These are phyloP conservation scores for Cucumis hystrix DNA, from an alignment of 306 rosid genomes.

Conservation along the genomic window DNA sequence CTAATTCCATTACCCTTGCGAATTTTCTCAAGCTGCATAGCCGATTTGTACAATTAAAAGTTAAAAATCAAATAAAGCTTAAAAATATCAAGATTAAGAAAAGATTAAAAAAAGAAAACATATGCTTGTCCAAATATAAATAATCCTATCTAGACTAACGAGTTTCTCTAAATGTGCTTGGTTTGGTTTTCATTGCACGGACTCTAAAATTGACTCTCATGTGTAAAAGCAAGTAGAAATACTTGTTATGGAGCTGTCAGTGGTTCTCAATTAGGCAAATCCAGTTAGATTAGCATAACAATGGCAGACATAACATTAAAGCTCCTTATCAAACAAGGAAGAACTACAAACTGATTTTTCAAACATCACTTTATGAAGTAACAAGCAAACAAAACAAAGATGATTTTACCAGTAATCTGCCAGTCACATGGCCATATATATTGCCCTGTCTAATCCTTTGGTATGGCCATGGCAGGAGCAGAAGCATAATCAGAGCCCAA, in stretches of 20 bases:
- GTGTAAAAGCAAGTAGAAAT: background rate
- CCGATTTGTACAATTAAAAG: background rate
- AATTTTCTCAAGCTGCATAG: background rate
- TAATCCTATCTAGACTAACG: background rate
- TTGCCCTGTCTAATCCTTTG: slow-evolving; percentile 50
- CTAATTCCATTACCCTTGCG: background rate
- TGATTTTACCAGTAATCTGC: slow-evolving; percentile 41
- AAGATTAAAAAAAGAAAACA: background rate
- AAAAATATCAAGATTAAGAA: too few relatives aligned
- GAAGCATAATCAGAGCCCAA: slow-evolving; percentile 44
- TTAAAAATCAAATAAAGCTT: background rate
- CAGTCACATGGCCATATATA: slow-evolving; percentile 55
- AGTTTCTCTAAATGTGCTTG: background rate
- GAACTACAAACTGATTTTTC: background rate
- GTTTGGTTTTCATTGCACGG: background rate
- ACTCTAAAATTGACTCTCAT: background rate
- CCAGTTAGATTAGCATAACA: background rate
- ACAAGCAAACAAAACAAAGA: background rate
- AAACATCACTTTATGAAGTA: background rate
- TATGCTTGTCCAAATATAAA: background rate
- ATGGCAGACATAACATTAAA: background rate
- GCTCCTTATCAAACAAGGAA: background rate
- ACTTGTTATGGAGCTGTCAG: background rate
- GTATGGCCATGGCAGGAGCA: slow-evolving; percentile 51
- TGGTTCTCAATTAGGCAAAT: background rate